These are phyloP conservation scores for Camelina sativa DNA, from an alignment of 345 rosid genomes.

Conservation along the genomic window DNA sequence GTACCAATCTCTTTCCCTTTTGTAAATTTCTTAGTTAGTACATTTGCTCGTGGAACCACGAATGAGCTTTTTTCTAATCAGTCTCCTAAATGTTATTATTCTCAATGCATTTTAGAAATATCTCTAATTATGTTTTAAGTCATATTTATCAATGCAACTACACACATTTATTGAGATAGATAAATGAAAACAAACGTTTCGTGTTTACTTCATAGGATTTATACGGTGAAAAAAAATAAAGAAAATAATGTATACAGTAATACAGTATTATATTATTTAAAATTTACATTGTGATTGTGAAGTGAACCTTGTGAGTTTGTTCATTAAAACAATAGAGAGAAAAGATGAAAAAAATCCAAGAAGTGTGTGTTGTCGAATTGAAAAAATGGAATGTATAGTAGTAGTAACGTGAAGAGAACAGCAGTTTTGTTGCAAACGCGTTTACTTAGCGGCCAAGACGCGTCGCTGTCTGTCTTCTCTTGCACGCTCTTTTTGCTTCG, in stretches of 20 bases:
- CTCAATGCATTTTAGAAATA: too few species aligned
- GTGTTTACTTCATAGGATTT: too few species aligned
- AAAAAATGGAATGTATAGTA: slow-evolving; percentile 29
- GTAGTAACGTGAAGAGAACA: slow-evolving; percentile 43
- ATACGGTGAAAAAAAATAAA: too few species aligned
- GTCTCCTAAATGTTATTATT: too few species aligned
- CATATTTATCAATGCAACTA: too few species aligned
- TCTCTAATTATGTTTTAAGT: too few species aligned
- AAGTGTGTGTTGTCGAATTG: slow-evolving; percentile 34
- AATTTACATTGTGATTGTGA: not conserved
- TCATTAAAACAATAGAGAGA: slow-evolving; percentile 23
- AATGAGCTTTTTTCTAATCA: too few species aligned
- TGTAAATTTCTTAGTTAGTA: too few species aligned
- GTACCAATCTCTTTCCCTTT: slow-evolving; percentile 31
- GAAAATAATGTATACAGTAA: too few species aligned
- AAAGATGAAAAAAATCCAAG: not conserved
- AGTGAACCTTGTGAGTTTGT: slow-evolving; percentile 18
- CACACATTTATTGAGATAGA: not conserved
- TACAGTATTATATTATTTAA: too few species aligned
- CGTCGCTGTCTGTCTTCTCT: slow-evolving; percentile 42
- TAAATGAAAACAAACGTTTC: too few species aligned
- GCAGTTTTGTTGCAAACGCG: slow-evolving; percentile 46
- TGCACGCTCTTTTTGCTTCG: slow-evolving; percentile 40
- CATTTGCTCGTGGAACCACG: too few species aligned
- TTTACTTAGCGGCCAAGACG: slow-evolving; percentile 46